A percentile compares a stretch with the other conserved stretches of the same genome.
These are phyloP conservation scores for Podospora anserina DNA, from an alignment of 495 filamentous ascomycete genomes.

Conservation along the genomic window DNA sequence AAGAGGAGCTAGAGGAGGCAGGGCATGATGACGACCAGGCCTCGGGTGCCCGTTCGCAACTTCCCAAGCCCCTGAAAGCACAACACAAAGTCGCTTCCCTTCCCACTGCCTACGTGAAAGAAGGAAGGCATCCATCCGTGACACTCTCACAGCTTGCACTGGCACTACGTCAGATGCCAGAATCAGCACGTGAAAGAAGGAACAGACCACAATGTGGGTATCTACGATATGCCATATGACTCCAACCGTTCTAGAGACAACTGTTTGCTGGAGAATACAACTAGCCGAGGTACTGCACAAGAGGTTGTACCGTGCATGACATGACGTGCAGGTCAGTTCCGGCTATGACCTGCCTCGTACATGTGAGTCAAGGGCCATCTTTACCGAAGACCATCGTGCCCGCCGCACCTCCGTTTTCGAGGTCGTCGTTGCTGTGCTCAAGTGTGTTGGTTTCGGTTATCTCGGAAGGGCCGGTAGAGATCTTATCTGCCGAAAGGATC, in stretches of 20 bases:
- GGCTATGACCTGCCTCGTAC: background rate
- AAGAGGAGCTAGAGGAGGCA: background rate
- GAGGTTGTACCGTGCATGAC: background rate
- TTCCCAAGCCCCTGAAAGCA: too few relatives aligned
- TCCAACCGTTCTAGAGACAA: background rate
- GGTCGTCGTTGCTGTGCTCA: background rate
- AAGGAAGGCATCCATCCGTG: too few relatives aligned
- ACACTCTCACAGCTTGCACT: too few relatives aligned
- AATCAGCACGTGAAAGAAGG: background rate
- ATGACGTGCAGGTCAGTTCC: background rate
- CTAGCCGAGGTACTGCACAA: background rate
- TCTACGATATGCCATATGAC: too few relatives aligned
- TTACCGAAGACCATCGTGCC: background rate
- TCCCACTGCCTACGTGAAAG: background rate
- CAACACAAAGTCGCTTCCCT: too few relatives aligned
- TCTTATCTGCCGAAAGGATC: background rate
- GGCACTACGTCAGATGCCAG: background rate
- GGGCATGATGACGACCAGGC: too few relatives aligned
- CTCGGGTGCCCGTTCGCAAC: too few relatives aligned
- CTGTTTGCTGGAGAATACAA: too few relatives aligned
- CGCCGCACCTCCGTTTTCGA: background rate
- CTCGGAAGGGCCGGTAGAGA: background rate
- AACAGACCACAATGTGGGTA: background rate
- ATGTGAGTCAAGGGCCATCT: background rate
- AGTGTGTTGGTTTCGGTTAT: background rate